Base-by-base conservation (phyloP, 805 yeast species). In the Lipomyces sp. region DNA sequence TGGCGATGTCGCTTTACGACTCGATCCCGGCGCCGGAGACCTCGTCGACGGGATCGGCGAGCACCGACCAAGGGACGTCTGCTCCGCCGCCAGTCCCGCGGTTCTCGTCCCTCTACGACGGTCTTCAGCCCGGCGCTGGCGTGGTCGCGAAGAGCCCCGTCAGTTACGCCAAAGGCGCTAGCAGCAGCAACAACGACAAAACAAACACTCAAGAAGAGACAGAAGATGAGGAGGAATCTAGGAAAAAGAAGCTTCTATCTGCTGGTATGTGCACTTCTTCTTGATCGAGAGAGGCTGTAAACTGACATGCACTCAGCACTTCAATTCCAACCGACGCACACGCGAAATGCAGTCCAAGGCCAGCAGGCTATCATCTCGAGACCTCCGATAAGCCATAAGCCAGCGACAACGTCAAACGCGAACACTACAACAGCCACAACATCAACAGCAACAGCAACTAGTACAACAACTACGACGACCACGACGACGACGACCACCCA, bases 261-360 rank as follows among this genome's bases (percentile, higher is more conserved):
- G 51, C 51, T 14, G 56, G 50, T 50, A 39, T 11, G 39, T 43
- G 11, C 16, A 37, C 16, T 28, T 21, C 13, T 37, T 16, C n/a
- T n/a, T 24, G 7, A 35, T 5, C 3, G 24, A 14, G n/a, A 13
- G 13, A 18, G 18, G 22, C n/a, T 42, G 32, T 21, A 22, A 38
- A 29, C 19, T 8, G 8, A 34, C 19, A 10, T 2, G 22, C 16
- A 10, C 2, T 16, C n/a, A 51, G 57, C 57, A 26, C 47, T 52
- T 7, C 47, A 45, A 14, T 52, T 52, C 29, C 57, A 49, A 35
- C 57, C 57, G 4, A 38, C 45, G 8, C 45, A 35, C 19, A 38
- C 46, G 13, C 41, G 37, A 7, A 19, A 36, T 16, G 40, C 45
- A 26, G n/a, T n/a, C n/a, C n/a, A n/a, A n/a, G n/a, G n/a, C n/a